A percentile compares a stretch with the other conserved stretches of the same genome.
These are phyloP conservation scores for Trypanosoma grayi DNA, from an alignment of 208 protist genomes.

Conservation along the genomic window DNA sequence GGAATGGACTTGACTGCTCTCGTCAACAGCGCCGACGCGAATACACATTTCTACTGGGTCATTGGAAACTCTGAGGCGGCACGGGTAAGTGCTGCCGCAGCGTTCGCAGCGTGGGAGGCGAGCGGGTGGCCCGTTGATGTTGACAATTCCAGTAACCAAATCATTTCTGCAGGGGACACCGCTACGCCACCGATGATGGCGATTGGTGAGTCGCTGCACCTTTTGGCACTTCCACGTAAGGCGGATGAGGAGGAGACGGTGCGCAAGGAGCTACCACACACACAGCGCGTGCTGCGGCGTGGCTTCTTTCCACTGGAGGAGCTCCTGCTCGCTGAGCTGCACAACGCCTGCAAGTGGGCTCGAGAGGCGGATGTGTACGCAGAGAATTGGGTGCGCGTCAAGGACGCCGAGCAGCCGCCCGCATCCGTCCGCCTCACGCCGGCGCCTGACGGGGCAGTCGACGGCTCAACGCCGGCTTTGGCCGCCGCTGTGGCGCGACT, in stretches of 20 bases:
- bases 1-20: constrained; percentile 9
- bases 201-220: constrained; percentile 7
- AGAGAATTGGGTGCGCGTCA: constrained; percentile 49
- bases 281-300: constrained; percentile 32
- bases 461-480: background rate
- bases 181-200: constrained; percentile 8
- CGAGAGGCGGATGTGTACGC: constrained; percentile 38
- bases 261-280: background rate
- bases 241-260: background rate
- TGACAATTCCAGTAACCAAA: constrained; percentile 3
- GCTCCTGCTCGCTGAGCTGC: constrained; percentile 55
- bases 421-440: background rate
- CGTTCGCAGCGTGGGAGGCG: constrained; percentile 26
- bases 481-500: constrained; percentile 19
- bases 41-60: constrained; percentile 34
- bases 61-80: constrained; percentile 22
- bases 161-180: constrained; percentile 11
- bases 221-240: background rate
- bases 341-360: constrained; percentile 44
- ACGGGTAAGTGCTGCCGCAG: constrained; percentile 29
- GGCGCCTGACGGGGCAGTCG: background rate
- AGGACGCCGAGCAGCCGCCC: background rate
- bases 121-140: constrained; percentile 13
- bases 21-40: background rate
- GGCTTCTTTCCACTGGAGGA: constrained; percentile 46